phyloP scores from a whole-genome alignment of 495 filamentous ascomycete species.

The Tuber magnatum region DNA sequence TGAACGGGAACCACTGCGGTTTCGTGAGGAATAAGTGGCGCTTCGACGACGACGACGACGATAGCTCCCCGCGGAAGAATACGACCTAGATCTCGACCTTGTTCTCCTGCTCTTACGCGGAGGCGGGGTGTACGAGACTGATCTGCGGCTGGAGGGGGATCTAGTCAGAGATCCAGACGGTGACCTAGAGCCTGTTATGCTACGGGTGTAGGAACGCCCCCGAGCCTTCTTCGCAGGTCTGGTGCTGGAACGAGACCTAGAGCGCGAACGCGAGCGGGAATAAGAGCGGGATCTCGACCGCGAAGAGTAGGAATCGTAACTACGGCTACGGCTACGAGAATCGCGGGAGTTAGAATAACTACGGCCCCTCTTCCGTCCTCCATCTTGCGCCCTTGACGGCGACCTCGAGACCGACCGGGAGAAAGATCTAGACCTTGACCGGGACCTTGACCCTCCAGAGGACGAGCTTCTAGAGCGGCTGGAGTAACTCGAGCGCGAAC shows the following conservation, averaged over 20 bases:
- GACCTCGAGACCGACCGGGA: slow-evolving; percentile 24
- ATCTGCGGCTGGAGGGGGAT: slow-evolving; percentile 13
- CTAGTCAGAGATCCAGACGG: slow-evolving; percentile 18
- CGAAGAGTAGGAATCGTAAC: slow-evolving; percentile 41
- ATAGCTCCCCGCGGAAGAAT: slow-evolving; percentile 14
- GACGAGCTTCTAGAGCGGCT: slow-evolving; percentile 43
- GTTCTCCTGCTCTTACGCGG: slow-evolving; percentile 11
- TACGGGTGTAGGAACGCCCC: slow-evolving; percentile 4
- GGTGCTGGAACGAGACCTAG: slow-evolving; percentile 22
- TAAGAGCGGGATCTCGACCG: slow-evolving; percentile 42
- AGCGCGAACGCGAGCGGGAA: slow-evolving; percentile 35
- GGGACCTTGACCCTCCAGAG: slow-evolving; percentile 44
- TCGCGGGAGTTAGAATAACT: slow-evolving; percentile 31
- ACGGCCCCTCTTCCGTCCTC: slow-evolving; percentile 25
- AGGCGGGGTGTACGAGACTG: slow-evolving; percentile 20
- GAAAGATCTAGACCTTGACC: slow-evolving; percentile 30
- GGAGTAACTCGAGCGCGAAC: slow-evolving; percentile 61
- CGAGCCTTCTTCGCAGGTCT: slow-evolving; percentile 12
- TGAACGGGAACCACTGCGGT: slow-evolving; percentile 11
- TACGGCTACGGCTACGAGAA: slow-evolving; percentile 13
- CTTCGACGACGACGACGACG: slow-evolving; percentile 22
- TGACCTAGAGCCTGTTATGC: not conserved
- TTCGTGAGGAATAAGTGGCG: slow-evolving; percentile 21
- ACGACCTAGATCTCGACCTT: slow-evolving; percentile 23
- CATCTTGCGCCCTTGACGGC: slow-evolving; percentile 16